phyloP scores from a whole-genome alignment of 31 red algal species.

The Odonthalia washingtoniensis region DNA sequence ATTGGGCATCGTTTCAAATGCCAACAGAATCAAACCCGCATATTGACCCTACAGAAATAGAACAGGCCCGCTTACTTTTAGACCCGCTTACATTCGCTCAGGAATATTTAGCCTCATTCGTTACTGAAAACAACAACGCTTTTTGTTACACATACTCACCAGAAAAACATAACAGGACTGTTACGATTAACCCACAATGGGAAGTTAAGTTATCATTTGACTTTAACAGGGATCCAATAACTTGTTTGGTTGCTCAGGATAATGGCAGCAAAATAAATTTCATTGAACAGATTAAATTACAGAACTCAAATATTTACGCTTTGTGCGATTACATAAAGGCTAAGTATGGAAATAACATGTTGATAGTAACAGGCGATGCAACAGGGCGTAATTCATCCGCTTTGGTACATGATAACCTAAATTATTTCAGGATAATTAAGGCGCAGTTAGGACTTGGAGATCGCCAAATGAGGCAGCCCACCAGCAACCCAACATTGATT shows the following conservation, averaged over 20 bases:
- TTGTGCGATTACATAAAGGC: too few species aligned
- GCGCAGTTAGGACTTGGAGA: too few species aligned
- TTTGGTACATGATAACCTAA: too few species aligned
- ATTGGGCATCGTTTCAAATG: not conserved
- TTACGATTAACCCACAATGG: slow-evolving; percentile 8
- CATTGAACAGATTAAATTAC: too few species aligned
- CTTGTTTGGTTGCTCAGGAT: not conserved
- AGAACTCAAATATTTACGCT: too few species aligned
- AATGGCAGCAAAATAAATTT: too few species aligned
- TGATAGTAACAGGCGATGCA: too few species aligned
- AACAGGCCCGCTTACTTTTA: not conserved
- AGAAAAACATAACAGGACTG: slow-evolving; percentile 2
- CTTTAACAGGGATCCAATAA: slow-evolving; percentile 16
- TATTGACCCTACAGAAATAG: slow-evolving; percentile 3
- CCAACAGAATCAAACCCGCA: not conserved
- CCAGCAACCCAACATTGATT: too few species aligned
- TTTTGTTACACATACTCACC: not conserved
- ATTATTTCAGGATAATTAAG: too few species aligned
- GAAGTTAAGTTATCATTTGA: slow-evolving; percentile 9
- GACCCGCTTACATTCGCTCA: not conserved
- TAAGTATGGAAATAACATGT: too few species aligned
- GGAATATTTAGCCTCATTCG: slow-evolving; percentile 1
- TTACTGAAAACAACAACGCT: not conserved
- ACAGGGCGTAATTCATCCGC: too few species aligned
- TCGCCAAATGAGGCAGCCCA: too few species aligned